phyloP scores from a whole-genome alignment of 805 yeast genomes.

The Lipomyces sp. region DNA sequence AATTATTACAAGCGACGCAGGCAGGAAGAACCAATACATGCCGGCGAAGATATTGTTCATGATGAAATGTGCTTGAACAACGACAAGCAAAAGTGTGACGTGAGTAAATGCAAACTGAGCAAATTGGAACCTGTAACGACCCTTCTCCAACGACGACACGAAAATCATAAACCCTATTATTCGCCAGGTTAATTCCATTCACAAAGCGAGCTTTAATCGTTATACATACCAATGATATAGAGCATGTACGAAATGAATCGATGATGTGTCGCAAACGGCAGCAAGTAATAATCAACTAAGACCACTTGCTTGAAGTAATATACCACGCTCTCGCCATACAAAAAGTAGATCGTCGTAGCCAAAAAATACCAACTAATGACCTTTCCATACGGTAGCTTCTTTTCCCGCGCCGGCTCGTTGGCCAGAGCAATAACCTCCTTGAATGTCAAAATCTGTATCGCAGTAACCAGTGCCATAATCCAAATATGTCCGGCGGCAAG shows the following conservation, averaged over 20 bases:
- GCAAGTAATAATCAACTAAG: conserved; percentile 57
- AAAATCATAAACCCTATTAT: conserved; percentile 83
- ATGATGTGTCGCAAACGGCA: conserved; percentile 75
- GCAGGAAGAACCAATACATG: conserved; percentile 90
- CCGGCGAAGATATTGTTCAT: conserved; percentile 89
- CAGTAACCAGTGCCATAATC: conserved; percentile 70
- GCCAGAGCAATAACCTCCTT: conserved; percentile 88
- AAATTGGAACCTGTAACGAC: conserved; percentile 88
- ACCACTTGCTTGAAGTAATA: conserved; percentile 64
- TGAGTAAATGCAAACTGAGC: conserved; percentile 92
- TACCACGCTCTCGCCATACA: conserved; percentile 84
- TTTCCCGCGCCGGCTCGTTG: conserved; percentile 80
- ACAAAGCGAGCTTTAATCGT: background rate
- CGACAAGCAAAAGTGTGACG: conserved; percentile 87
- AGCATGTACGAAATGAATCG: conserved; percentile 80
- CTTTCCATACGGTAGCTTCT: conserved; percentile 67
- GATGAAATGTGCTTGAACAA: conserved; percentile 91
- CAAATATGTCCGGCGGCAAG: conserved; percentile 85
- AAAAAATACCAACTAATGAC: conserved; percentile 53
- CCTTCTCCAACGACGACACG: conserved; percentile 86
- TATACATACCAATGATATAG: conserved; percentile 49
- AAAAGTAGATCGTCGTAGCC: conserved; percentile 79
- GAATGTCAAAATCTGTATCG: conserved; percentile 81
- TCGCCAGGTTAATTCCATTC: background rate
- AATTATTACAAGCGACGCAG: conserved; percentile 87